Evolutionary conservation across 257 asterid genomes (phyloP), one percentile per base, ranked within the genome.

Genomic region (Solanum medicagineum): DNA sequence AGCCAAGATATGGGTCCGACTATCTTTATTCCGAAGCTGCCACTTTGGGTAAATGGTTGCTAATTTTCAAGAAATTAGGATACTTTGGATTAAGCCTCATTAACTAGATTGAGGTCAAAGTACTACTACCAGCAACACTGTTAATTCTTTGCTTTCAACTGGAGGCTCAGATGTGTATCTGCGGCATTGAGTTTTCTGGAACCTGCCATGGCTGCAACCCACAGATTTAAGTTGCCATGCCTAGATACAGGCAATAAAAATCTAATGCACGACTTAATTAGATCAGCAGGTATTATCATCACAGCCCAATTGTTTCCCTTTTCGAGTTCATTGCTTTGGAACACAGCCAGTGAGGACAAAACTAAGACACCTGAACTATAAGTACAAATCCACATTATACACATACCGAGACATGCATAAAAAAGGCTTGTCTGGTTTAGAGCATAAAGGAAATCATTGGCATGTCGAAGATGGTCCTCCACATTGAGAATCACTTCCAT

Each of bases 1-100:
- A 12, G 87, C 88, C 90, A 80, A 83, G 88, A 83, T 81, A 82
- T 85, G 69, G 81, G 90, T 69, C 85, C 19, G 36, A 51, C 80
- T 14, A 47, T 45, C 86, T 82, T 60, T 19, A 13, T 60, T 49
- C 42, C 51, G 11, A 54, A 56, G 87, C 32, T 36, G 24, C 49
- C 75, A n/a, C 66, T 71, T 54, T 60, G 12, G 42, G n/a, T 10
- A 40, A 69, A 69, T 69, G 51, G 75, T 20, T 66, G 75, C 24
- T 32, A 32, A 36, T 69, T 36, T 32, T 36, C 51, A 69, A 69
- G 51, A 69, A 36, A 69, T 36, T 69, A 36, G 26, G 51, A 69
- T 36, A 69, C 77, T 9, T 69, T 40, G 51, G 24, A 40, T 69
- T 69, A 40, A 17, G 77, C 53, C 79, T 69, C 20, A 69, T 40